phyloP scores from a whole-genome alignment of 768 basidiomycete species.

The Russula compacta region DNA sequence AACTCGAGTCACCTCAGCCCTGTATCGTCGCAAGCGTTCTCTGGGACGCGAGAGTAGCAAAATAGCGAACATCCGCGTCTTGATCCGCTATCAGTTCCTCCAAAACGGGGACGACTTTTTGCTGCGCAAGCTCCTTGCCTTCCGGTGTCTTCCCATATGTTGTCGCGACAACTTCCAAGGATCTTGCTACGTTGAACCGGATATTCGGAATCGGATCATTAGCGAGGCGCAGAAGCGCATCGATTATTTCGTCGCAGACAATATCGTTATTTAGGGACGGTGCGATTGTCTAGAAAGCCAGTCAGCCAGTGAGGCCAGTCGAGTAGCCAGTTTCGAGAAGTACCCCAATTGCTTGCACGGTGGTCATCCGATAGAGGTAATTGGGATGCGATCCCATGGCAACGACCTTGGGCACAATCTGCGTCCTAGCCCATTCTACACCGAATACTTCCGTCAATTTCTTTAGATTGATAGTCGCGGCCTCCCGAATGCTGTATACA shows the following conservation, averaged over 20 bases:
- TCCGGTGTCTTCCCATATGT: slow-evolving; percentile 55
- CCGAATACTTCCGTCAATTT: slow-evolving; percentile 98
- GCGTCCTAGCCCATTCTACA: slow-evolving; percentile 89
- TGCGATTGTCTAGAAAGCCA: slow-evolving; percentile 68
- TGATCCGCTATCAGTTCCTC: slow-evolving; percentile 80
- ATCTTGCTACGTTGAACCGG: slow-evolving; percentile 97
- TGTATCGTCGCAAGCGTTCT: slow-evolving; percentile 34
- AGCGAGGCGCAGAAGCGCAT: slow-evolving; percentile 72
- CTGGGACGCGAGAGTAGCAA: slow-evolving; percentile 75
- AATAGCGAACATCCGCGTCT: slow-evolving; percentile 96
- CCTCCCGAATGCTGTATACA: slow-evolving; percentile 96
- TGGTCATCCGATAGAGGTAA: slow-evolving; percentile 97
- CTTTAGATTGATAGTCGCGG: slow-evolving; percentile 95
- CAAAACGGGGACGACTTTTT: slow-evolving; percentile 71
- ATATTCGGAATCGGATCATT: slow-evolving; percentile 96
- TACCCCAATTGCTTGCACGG: slow-evolving; percentile 96
- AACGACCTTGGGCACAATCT: slow-evolving; percentile 95
- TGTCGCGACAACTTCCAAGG: slow-evolving; percentile 77
- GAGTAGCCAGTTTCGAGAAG: slow-evolving; percentile 23
- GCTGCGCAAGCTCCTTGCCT: slow-evolving; percentile 64
- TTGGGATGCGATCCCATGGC: slow-evolving; percentile 96
- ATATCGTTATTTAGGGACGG: slow-evolving; percentile 82
- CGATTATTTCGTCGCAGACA: slow-evolving; percentile 75
- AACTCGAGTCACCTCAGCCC: slow-evolving; percentile 29
- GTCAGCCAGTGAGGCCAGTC: background rate